Evolutionary conservation across 345 rosid genomes (phyloP).

Genomic region (Physaria fendleri): DNA sequence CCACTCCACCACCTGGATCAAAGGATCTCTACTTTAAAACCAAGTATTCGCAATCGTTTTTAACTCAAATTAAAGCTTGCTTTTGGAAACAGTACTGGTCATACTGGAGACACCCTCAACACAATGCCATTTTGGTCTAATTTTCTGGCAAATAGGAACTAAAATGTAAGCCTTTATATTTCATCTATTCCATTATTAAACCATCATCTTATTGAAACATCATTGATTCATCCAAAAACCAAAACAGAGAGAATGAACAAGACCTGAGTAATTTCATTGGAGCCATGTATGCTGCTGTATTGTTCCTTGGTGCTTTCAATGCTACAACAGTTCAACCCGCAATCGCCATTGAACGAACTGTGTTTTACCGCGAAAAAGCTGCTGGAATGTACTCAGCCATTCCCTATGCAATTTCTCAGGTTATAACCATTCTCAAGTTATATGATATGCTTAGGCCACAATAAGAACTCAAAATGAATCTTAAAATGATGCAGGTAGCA

Average conservation of each 20-base stretch:
- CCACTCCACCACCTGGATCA: slow-evolving; percentile 51
- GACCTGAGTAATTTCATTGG: slow-evolving; percentile 61
- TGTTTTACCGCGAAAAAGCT: slow-evolving; percentile 74
- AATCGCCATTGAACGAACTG: slow-evolving; percentile 61
- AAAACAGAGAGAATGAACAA: slow-evolving; percentile 44
- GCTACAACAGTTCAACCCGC: slow-evolving; percentile 54
- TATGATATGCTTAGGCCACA: not conserved
- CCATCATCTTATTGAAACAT: not conserved
- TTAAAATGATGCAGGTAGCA: slow-evolving; percentile 45
- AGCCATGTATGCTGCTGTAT: slow-evolving; percentile 58
- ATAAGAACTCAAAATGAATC: not conserved
- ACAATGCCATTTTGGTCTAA: slow-evolving; percentile 70
- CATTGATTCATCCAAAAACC: not conserved
- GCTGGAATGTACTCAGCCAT: slow-evolving; percentile 83
- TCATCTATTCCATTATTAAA: not conserved
- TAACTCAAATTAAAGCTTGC: slow-evolving; percentile 54
- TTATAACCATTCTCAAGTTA: not conserved
- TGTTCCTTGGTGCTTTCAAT: slow-evolving; percentile 66
- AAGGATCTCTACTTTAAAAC: slow-evolving; percentile 55
- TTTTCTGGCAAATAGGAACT: slow-evolving; percentile 68
- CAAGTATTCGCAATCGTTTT: slow-evolving; percentile 53
- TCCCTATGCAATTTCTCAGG: slow-evolving; percentile 80
- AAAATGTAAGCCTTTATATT: slow-evolving; percentile 31
- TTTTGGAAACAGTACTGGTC: slow-evolving; percentile 79
- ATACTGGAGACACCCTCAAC: slow-evolving; percentile 69